These are phyloP conservation scores for Quercus suber DNA, from an alignment of 306 rosid genomes.

Conservation along the genomic window DNA sequence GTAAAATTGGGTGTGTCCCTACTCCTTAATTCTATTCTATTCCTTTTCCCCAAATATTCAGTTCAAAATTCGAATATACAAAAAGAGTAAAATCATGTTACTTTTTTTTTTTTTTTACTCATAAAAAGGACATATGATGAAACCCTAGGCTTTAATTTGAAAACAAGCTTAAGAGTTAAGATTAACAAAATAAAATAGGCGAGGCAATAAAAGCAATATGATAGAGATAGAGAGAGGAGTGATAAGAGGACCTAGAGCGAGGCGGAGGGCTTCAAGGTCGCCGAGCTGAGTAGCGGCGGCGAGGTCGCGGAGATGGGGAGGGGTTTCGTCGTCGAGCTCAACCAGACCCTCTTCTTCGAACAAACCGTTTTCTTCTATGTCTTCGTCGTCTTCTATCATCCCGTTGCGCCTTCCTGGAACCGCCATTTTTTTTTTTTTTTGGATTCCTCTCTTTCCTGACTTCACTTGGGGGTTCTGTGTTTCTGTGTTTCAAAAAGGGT, in stretches of 20 bases:
- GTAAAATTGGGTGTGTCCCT: too few relatives aligned
- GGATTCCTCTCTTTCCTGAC: not conserved
- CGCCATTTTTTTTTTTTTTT: conserved; percentile 42
- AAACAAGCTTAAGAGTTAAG: not conserved
- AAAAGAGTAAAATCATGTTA: not conserved
- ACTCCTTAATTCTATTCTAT: not conserved
- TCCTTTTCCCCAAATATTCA: not conserved
- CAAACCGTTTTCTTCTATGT: conserved; percentile 61
- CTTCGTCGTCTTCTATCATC: conserved; percentile 47
- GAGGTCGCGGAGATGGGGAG: conserved; percentile 80
- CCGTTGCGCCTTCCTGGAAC: conserved; percentile 86
- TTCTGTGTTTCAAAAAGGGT: not conserved
- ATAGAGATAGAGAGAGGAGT: not conserved
- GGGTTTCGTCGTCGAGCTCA: conserved; percentile 45
- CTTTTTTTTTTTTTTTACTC: not conserved
- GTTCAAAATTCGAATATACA: too few relatives aligned
- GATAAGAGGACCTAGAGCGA: conserved; percentile 58
- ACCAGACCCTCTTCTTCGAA: conserved; percentile 58
- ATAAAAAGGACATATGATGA: not conserved
- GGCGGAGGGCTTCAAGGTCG: conserved; percentile 55
- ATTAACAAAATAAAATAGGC: not conserved
- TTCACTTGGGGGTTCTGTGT: not conserved
- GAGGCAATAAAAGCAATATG: not conserved
- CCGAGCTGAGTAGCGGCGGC: conserved; percentile 61
- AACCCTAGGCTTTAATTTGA: not conserved